phyloP scores from a whole-genome alignment of 306 rosid species.

The Citrullus amarus region DNA sequence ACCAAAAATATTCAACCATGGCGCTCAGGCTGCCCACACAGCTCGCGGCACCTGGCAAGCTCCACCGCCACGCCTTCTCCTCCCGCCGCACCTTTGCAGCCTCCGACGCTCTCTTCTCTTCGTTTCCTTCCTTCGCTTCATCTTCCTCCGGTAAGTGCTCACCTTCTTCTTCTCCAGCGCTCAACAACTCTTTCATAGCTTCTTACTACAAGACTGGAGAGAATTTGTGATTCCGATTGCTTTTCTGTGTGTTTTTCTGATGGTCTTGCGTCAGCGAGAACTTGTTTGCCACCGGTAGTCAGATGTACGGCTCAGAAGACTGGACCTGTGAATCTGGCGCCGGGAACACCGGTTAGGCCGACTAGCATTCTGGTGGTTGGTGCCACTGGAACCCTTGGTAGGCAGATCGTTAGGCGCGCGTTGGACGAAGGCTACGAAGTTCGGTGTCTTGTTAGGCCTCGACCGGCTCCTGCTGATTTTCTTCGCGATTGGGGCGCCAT shows the following conservation, averaged over 20 bases:
- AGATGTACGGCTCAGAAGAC: constrained; percentile 26
- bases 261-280: constrained; percentile 16
- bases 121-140: constrained; percentile 9
- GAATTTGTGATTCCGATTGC: not conserved
- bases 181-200: not conserved
- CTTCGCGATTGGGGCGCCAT: constrained; percentile 98
- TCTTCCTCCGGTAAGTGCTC: constrained; percentile 15
- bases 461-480: constrained; percentile 94
- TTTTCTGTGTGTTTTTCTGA: not conserved
- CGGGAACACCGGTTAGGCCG: constrained; percentile 64
- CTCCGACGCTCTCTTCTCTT: constrained; percentile 18
- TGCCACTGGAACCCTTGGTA: constrained; percentile 76
- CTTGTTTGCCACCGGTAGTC: constrained; percentile 12
- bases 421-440: constrained; percentile 94
- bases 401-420: constrained; percentile 87
- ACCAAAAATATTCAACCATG: constrained; percentile 21
- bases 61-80: constrained; percentile 22
- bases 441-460: constrained; percentile 85
- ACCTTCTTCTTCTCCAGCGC: not conserved
- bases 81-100: constrained; percentile 33
- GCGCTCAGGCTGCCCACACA: constrained; percentile 45
- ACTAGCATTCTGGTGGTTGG: constrained; percentile 80
- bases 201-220: not conserved
- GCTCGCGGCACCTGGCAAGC: constrained; percentile 22
- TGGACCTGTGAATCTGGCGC: constrained; percentile 46